Evolutionary conservation across 768 basidiomycete species (phyloP), one percentile per base, ranked within the genome.

Genomic region (Serendipita sp.): DNA sequence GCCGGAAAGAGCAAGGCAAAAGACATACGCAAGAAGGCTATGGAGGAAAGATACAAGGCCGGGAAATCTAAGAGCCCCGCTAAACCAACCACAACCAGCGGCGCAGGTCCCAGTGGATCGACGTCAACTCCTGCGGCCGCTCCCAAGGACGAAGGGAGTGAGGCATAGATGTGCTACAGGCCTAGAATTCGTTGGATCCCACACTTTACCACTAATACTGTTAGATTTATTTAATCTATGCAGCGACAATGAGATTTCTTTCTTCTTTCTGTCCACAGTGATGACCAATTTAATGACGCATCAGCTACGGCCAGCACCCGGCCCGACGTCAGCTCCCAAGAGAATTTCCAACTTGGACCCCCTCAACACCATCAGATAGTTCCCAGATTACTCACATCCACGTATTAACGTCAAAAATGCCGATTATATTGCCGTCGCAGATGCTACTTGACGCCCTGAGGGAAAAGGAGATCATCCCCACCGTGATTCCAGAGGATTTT

Each of bases 1-100:
- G 74, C 82, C 52, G 83, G 86, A 27, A 89, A 85, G 74, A 62
- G 44, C 53, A 68, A 67, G 44, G 55, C 55, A 8, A 60, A 60
- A 60, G 55, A 60, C 16, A 8, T 60, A n/a, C 27, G 55, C n/a
- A 60, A 60, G 31, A 60, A 60, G 55, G 55, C 55, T 10, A 33
- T 60, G 27, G 55, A 60, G 55, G 55, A 60, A 34, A 60, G 34
- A 31, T 10, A 27, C 23, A 60, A 60, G 27, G 55, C 55, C 34
- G 55, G 16, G 6, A 50, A n/a, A 50, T 5, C 29, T n/a, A 50
- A 50, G 29, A n/a, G 48, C 5, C 6, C 6, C n/a, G n/a, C 48
- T 8, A 31, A 31, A 50, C 29, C 48, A n/a, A 50, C 40, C 40
- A 13, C 40, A 13, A 6, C 40, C 40, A 40, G 40, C 40, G 13